Evolutionary conservation across 2,329 filamentous ascomycete species (phyloP).

Genomic region (Tolypocladium endophyticum): DNA sequence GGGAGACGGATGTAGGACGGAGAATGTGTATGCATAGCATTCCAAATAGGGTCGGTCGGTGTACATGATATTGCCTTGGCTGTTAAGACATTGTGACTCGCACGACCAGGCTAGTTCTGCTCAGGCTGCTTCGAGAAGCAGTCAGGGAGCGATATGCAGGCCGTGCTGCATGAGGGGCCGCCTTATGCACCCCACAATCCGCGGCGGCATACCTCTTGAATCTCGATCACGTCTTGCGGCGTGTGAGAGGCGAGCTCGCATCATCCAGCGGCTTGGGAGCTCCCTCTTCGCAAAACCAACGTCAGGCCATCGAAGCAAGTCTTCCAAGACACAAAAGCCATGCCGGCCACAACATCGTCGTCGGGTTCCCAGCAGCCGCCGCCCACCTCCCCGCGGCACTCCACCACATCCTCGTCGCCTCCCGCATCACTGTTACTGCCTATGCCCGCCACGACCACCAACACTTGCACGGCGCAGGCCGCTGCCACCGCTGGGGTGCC

Average conservation of each 20-base stretch:
- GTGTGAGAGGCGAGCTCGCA: background rate
- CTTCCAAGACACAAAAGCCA: background rate
- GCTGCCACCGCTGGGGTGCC: background rate
- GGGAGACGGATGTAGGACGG: background rate
- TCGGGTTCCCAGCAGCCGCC: background rate
- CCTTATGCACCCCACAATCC: background rate
- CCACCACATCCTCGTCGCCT: background rate
- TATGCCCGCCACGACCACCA: background rate
- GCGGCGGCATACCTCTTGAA: background rate
- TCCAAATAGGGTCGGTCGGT: background rate
- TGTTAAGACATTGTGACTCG: background rate
- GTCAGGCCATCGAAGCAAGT: background rate
- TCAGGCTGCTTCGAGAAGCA: background rate
- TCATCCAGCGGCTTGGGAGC: background rate
- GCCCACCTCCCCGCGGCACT: background rate
- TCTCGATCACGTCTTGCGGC: background rate
- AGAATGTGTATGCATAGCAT: background rate
- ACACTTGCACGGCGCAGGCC: background rate
- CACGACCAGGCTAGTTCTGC: background rate
- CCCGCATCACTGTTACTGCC: background rate
- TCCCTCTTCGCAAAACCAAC: background rate
- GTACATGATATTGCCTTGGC: background rate
- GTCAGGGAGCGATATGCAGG: background rate
- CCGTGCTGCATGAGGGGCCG: background rate
- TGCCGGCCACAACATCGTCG: background rate